phyloP scores from a whole-genome alignment of 495 filamentous ascomycete genomes.

The Oidiodendron maius region DNA sequence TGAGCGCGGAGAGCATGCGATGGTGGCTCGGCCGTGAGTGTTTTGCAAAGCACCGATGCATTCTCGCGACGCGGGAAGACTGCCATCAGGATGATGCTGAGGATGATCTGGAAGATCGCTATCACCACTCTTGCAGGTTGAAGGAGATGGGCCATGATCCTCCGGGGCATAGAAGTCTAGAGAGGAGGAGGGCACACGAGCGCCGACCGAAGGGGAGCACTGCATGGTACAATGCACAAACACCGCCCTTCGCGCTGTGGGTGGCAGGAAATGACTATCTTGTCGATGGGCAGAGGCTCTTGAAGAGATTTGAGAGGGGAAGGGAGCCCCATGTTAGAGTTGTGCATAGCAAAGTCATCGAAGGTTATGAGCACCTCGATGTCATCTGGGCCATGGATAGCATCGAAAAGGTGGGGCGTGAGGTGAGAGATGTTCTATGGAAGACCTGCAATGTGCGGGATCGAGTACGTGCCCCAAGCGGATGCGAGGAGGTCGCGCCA shows the following conservation, averaged over 20 bases:
- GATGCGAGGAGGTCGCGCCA: slow-evolving; percentile 42
- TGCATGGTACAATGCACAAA: slow-evolving; percentile 77
- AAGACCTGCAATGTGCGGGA: slow-evolving; percentile 52
- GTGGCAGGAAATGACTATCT: slow-evolving; percentile 74
- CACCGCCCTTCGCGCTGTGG: slow-evolving; percentile 88
- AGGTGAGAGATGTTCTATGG: slow-evolving; percentile 82
- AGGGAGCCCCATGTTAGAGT: slow-evolving; percentile 77
- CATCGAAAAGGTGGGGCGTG: slow-evolving; percentile 75
- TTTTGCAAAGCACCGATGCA: slow-evolving; percentile 88
- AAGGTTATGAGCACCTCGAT: slow-evolving; percentile 92
- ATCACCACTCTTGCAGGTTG: neutral
- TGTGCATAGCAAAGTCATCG: slow-evolving; percentile 76
- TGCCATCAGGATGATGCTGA: slow-evolving; percentile 57
- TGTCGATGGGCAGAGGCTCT: slow-evolving; percentile 73
- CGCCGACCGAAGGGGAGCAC: slow-evolving; percentile 34
- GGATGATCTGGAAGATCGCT: slow-evolving; percentile 34
- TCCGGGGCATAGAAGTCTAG: slow-evolving; percentile 11
- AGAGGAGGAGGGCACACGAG: slow-evolving; percentile 9
- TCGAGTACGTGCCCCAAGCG: slow-evolving; percentile 55
- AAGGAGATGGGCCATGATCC: neutral
- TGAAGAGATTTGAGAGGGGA: slow-evolving; percentile 68
- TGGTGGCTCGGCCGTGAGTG: slow-evolving; percentile 95
- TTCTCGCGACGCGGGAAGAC: slow-evolving; percentile 72
- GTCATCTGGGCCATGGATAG: slow-evolving; percentile 94
- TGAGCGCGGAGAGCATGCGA: slow-evolving; percentile 83